Conservation (phyloP, 2,329 filamentous ascomycete species). For the Didymella sp. region DNA sequence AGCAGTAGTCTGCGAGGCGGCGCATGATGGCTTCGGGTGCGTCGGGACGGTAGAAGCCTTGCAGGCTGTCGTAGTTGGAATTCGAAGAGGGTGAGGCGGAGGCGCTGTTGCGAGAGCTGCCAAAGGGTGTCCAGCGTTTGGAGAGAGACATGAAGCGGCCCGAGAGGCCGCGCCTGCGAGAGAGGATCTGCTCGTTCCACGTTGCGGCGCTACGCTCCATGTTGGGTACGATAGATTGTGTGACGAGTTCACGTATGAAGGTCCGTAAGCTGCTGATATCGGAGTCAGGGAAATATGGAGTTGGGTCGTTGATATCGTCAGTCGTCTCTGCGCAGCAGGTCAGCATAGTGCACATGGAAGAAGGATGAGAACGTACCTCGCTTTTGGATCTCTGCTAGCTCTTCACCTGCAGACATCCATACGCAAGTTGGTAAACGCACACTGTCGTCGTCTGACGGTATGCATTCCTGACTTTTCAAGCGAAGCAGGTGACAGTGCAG, state of each 20-base stretch:
- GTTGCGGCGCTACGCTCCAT: constrained; percentile 92
- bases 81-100: constrained; percentile 57
- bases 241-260: constrained; percentile 93
- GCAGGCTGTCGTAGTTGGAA: constrained; percentile 77
- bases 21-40: constrained; percentile 89
- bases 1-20: constrained; percentile 91
- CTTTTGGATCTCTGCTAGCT: constrained; percentile 74
- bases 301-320: constrained; percentile 74
- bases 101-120: constrained; percentile 66
- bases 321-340: constrained; percentile 60
- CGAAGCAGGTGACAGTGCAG: constrained; percentile 92
- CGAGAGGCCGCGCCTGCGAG: constrained; percentile 82
- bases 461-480: constrained; percentile 82
- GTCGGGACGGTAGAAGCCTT: constrained; percentile 84
- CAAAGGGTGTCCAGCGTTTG: constrained; percentile 86
- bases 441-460: constrained; percentile 90
- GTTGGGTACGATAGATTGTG: constrained; percentile 89
- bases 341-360: constrained; percentile 19
- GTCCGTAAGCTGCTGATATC: constrained; percentile 88
- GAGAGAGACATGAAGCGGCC: constrained; percentile 95
- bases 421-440: constrained; percentile 80
- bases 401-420: constrained; percentile 89
- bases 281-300: constrained; percentile 86
- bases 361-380: constrained; percentile 56
- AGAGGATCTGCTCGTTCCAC: constrained; percentile 98